Conservation (phyloP, 176 grass and related monocot species). For the Saccharum officinarum region DNA sequence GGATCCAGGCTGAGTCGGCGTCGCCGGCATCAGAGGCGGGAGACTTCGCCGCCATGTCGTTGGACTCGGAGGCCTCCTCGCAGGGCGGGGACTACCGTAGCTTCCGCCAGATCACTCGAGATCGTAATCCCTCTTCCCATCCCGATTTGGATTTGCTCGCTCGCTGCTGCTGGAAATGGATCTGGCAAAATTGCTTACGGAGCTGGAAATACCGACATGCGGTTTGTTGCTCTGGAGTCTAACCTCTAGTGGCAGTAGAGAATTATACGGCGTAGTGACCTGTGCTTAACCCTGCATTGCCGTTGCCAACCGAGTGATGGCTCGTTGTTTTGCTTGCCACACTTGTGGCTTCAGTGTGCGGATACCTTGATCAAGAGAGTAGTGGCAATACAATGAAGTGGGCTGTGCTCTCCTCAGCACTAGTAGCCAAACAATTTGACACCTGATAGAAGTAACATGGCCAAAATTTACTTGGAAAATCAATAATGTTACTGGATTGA, state of each 20-base stretch:
- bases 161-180: slow-evolving; percentile 30
- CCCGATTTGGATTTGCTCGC: slow-evolving; percentile 30
- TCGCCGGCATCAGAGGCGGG: slow-evolving; percentile 16
- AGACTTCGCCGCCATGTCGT: slow-evolving; percentile 59
- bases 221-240: slow-evolving; percentile 2
- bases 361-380: slow-evolving; percentile 5
- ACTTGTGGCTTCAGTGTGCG: background rate
- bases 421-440: slow-evolving; percentile 19
- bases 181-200: slow-evolving; percentile 31
- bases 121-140: slow-evolving; percentile 53
- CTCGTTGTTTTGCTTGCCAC: background rate
- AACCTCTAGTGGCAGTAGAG: background rate
- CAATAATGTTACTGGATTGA: background rate
- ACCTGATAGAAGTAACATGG: background rate
- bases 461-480: slow-evolving; percentile 19
- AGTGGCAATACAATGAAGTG: background rate
- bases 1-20: background rate
- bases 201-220: background rate
- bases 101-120: slow-evolving; percentile 83
- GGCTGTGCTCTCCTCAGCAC: background rate
- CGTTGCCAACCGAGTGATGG: slow-evolving; percentile 25
- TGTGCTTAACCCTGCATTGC: slow-evolving; percentile 30
- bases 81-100: slow-evolving; percentile 58
- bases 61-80: slow-evolving; percentile 83
- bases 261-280: background rate